Evolutionary conservation across 371 early-diverging fungal species (phyloP), one percentile per base, ranked within the genome.

Genomic region (Coemansia sp.): DNA sequence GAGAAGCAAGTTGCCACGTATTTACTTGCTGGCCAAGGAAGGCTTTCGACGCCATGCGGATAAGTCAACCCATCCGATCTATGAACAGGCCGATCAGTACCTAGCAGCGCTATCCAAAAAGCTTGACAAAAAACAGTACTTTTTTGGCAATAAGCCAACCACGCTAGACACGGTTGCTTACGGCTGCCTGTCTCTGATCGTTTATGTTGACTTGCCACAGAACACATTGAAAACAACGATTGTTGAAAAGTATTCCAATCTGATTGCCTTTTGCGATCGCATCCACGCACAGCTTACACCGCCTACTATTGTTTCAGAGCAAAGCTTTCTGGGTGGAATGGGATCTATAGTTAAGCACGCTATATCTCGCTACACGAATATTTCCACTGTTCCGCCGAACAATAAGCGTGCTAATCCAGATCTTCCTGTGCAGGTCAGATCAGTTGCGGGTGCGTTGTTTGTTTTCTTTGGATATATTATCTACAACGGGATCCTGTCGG

Each of bases 161-260:
- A 83, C 85, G 4, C 67, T 91, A 26, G 92, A 91, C 64, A 84
- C 87, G 13, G 78, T 90, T 42, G 85, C 81, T 10, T 91, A 87
- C 72, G 91, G 90, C 3, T 83, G 89, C 60, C 79, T 91, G 11
- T 82, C 89, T 5, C 73, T 86, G 48, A 85, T 88, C 40, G 63
- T 86, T 37, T 88, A 85, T 59, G 84, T 89, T 8, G 82, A 87
- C 16, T 75, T 91, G 42, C 83, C 89, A 2, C 85, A 88, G 58
- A 80, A 82, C 58, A 83, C 85, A 8, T 81, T 91, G 59, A 85
- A 82, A 40, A 80, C 79, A 56, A 85, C 88, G 29, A 68, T 90
- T 7, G 76, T 26, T 2, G 70, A 67, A 29, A 84, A 87, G 66
- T 90, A 84, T 66, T 88, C 89, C 5, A 75, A 80, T 26, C 79